Base-by-base conservation (phyloP, 768 basidiomycete genomes). In the Suillus sp. region DNA sequence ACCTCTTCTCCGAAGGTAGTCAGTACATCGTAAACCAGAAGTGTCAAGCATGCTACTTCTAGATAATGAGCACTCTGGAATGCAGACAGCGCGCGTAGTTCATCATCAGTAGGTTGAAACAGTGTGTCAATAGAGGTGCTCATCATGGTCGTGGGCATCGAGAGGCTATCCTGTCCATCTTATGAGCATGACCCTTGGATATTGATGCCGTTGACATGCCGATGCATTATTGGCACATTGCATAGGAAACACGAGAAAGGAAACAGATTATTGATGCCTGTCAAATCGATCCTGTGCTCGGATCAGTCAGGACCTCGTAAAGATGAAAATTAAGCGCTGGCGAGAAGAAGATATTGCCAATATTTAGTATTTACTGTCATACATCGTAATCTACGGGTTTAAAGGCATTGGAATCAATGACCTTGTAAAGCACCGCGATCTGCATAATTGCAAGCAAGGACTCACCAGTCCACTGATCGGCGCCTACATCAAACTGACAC, bases 1-100 rank as follows among this genome's bases (percentile, higher is more conserved):
- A 59, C 64, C 62, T 63, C 62, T 53, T 65, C 34, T 20, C 55
- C 62, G 14, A 65, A 58, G 27, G 65, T 65, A 42, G 63, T 25
- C 47, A 59, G 20, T 40, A 63, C 40, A 56, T 63, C 62, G 16
- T 60, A 63, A 35, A 59, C 48, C 25, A 65, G 59, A 9, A 65
- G 56, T 30, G 61, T 57, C 30, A 65, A 58, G 27, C 62, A 61
- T 18, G 64, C 60, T 25, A 62, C 25, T 43, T 62, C 64, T 42
- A 64, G 50, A 40, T 60, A 64, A 42, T 60, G 59, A 34, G 63
- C 59, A 27, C 50, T 61, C 30, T 62, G 40, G 10, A 64, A 32
- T 8, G 40, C 22, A 42, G 22, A 38, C 35, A 63, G 16, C 9
- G 11, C 20, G 18, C 9, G 20, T 7, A 27, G 22, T 11, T 22